Percentiles rank a stretch among this genome's conserved stretches.
Conservation (phyloP, 1,284 basidiomycete species). For the Tilletia caries region DNA sequence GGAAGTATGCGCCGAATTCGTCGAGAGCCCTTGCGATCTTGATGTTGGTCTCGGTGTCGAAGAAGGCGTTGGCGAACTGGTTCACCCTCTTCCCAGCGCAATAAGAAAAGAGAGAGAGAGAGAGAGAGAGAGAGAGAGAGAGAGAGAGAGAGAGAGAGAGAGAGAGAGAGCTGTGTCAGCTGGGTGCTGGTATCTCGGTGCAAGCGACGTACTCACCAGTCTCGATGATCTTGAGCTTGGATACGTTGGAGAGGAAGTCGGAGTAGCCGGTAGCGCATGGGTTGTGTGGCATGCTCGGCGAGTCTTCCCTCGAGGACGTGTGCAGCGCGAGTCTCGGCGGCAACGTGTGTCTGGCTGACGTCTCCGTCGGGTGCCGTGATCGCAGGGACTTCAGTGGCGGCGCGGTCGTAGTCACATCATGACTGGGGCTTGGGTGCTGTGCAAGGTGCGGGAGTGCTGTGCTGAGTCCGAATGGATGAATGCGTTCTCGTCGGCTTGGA, state of each 20-base stretch:
- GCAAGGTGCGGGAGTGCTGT: no score
- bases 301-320: conserved; percentile 10
- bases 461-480: no score
- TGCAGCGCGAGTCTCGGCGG: conserved; percentile 32
- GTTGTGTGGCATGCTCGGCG: conserved; percentile 14
- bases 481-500: no score
- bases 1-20: conserved; percentile 81
- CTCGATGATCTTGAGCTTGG: no score
- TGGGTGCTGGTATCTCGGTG: no score
- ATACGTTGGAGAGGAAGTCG: no score
- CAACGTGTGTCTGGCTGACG: conserved; percentile 37
- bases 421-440: no score
- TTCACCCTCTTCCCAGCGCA: conserved; percentile 72
- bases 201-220: no score
- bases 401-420: conserved; percentile 37
- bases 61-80: conserved; percentile 98
- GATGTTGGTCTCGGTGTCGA: conserved; percentile 99
- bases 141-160: no score
- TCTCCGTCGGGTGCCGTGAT: conserved; percentile 37
- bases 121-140: no score
- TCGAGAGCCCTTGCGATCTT: conserved; percentile 80
- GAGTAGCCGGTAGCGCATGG: not conserved
- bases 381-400: conserved; percentile 27
- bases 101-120: not conserved
- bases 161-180: no score